Evolutionary conservation across 192 early-diverging fungal genomes (phyloP).

Genomic region (Chytriomyces hyalinus): DNA sequence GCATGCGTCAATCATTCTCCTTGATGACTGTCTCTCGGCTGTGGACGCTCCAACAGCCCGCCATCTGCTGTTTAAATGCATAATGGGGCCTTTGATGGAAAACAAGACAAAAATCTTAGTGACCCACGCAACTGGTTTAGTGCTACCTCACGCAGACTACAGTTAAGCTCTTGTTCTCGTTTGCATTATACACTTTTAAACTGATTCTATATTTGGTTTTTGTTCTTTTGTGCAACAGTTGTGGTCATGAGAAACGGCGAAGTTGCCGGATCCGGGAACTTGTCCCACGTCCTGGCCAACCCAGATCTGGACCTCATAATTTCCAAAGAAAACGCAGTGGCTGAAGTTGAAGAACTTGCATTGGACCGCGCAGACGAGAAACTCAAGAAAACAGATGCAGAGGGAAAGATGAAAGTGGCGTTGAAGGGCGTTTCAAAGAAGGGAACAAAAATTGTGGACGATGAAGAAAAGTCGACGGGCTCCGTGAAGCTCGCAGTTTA

Average conservation of each 20-base stretch:
- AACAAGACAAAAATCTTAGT: conserved; percentile 83
- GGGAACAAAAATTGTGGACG: conserved; percentile 54
- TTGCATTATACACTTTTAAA: neutral
- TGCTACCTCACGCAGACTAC: conserved; percentile 44
- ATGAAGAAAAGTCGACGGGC: conserved; percentile 51
- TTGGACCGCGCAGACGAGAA: conserved; percentile 7
- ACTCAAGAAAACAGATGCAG: neutral
- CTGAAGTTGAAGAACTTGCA: conserved; percentile 6
- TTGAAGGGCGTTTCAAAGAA: conserved; percentile 27
- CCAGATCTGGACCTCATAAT: conserved; percentile 28
- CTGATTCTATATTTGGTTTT: conserved; percentile 10
- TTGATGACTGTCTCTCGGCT: conserved; percentile 85
- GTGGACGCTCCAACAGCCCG: conserved; percentile 92
- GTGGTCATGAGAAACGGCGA: conserved; percentile 48
- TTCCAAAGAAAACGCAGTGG: conserved; percentile 1
- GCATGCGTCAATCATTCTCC: conserved; percentile 66
- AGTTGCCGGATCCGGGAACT: conserved; percentile 22
- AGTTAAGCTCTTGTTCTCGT: neutral
- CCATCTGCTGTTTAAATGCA: conserved; percentile 75
- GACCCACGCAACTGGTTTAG: conserved; percentile 67
- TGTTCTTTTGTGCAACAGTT: conserved; percentile 14
- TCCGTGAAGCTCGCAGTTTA: conserved; percentile 52
- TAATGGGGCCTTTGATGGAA: conserved; percentile 73
- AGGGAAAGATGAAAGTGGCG: neutral
- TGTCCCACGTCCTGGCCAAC: conserved; percentile 20